phyloP scores from a whole-genome alignment of 108 stramenopile genomes.

The Nannochloropsis gaditana region DNA sequence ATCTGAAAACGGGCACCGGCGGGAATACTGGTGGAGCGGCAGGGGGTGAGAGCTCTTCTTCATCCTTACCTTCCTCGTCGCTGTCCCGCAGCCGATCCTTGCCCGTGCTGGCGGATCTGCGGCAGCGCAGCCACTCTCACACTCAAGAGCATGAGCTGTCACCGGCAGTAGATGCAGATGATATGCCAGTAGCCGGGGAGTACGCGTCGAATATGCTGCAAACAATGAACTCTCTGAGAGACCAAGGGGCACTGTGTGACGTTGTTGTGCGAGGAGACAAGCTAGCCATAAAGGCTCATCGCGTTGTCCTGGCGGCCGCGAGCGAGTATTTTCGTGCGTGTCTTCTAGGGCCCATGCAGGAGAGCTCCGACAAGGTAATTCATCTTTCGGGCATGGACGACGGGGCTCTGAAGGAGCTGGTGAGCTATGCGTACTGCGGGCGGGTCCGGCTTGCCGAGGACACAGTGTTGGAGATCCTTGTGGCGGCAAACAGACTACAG shows the following conservation, averaged over 20 bases:
- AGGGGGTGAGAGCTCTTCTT: background rate
- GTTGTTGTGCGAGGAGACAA: background rate
- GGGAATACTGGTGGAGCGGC: background rate
- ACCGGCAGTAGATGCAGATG: background rate
- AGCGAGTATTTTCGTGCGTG: slow-evolving; percentile 27
- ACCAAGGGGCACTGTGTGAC: background rate
- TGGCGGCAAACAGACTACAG: slow-evolving; percentile 21
- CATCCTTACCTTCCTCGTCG: background rate
- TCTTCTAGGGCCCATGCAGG: slow-evolving; percentile 22
- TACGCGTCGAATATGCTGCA: background rate
- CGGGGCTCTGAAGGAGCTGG: background rate
- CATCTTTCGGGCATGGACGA: background rate
- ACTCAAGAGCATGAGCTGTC: background rate
- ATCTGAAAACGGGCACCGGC: background rate
- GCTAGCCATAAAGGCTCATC: background rate
- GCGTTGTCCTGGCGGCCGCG: background rate
- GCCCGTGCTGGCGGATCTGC: background rate
- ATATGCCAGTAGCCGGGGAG: background rate
- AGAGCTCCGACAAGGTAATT: slow-evolving; percentile 19
- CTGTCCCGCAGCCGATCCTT: background rate
- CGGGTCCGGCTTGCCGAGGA: background rate
- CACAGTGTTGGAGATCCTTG: slow-evolving; percentile 15
- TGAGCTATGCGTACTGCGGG: background rate
- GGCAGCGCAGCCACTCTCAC: background rate
- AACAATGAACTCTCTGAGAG: background rate